Conservation (phyloP, 2,329 filamentous ascomycete species). For the Talaromyces verruculosus region DNA sequence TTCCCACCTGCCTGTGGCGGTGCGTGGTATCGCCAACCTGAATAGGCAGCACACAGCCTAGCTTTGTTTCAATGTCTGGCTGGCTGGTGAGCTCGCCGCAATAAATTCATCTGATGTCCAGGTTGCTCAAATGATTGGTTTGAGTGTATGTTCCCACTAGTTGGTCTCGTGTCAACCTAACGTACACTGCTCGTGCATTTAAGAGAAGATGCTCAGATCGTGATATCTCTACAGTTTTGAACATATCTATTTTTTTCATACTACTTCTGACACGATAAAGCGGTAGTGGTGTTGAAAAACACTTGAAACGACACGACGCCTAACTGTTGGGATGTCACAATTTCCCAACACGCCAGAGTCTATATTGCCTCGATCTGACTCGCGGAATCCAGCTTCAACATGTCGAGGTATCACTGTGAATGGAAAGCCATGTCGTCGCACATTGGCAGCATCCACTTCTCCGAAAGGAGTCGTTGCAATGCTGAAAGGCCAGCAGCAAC, state of each 20-base stretch:
- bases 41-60: conserved; percentile 11
- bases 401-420: conserved; percentile 82
- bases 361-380: conserved; percentile 74
- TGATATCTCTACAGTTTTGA: neutral
- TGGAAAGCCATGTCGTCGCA: conserved; percentile 79
- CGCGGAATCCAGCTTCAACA: conserved; percentile 76
- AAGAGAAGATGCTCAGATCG: neutral
- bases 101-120: neutral
- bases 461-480: conserved; percentile 9
- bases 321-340: conserved; percentile 57
- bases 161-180: neutral
- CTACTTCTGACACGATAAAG: neutral
- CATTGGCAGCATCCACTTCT: conserved; percentile 54
- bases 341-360: conserved; percentile 77
- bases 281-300: neutral
- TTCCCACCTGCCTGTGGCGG: conserved; percentile 13
- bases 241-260: neutral
- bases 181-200: neutral
- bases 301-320: neutral
- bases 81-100: neutral
- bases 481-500: conserved; percentile 21
- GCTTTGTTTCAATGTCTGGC: neutral
- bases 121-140: conserved; percentile 1
- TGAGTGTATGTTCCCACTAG: neutral
- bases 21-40: conserved; percentile 12